Evolutionary conservation across 768 basidiomycete genomes (phyloP).

Genomic region (Kwoniella bestiolae): DNA sequence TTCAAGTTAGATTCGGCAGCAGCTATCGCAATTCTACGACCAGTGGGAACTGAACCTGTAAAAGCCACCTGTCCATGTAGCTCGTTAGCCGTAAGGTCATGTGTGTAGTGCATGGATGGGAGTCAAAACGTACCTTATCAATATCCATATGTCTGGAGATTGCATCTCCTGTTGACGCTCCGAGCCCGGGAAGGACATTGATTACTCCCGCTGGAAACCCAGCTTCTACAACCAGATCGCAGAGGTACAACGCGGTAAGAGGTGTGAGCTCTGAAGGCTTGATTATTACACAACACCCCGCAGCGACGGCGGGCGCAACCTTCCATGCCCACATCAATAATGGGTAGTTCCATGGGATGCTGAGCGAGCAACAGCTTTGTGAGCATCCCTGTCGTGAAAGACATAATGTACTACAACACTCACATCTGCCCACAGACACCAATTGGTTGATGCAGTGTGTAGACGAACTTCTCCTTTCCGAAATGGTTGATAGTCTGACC

Average conservation of each 20-base stretch:
- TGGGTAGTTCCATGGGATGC: slow-evolving; percentile 71
- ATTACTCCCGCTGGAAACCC: slow-evolving; percentile 87
- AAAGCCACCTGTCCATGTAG: slow-evolving; percentile 65
- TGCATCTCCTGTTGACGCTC: slow-evolving; percentile 74
- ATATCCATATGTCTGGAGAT: slow-evolving; percentile 79
- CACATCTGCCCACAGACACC: slow-evolving; percentile 59
- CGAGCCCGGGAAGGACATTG: slow-evolving; percentile 76
- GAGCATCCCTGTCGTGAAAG: not conserved
- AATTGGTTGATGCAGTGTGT: slow-evolving; percentile 70
- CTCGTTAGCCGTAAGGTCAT: not conserved
- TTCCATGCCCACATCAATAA: slow-evolving; percentile 74
- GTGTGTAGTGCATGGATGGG: no score
- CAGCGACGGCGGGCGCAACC: slow-evolving; percentile 74
- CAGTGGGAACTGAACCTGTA: slow-evolving; percentile 80
- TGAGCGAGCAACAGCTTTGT: slow-evolving; percentile 41
- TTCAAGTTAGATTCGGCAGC: slow-evolving; percentile 82
- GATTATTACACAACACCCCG: slow-evolving; percentile 75
- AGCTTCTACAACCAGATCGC: slow-evolving; percentile 67
- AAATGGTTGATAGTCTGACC: slow-evolving; percentile 71
- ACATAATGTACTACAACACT: slow-evolving; percentile 5
- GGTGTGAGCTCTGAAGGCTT: slow-evolving; percentile 84
- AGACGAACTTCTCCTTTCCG: slow-evolving; percentile 66
- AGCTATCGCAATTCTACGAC: slow-evolving; percentile 78
- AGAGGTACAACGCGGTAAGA: slow-evolving; percentile 64
- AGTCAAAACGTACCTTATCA: slow-evolving; percentile 64